phyloP scores from a whole-genome alignment of 352 stramenopile genomes.

The Halophytophthora batemanensis region DNA sequence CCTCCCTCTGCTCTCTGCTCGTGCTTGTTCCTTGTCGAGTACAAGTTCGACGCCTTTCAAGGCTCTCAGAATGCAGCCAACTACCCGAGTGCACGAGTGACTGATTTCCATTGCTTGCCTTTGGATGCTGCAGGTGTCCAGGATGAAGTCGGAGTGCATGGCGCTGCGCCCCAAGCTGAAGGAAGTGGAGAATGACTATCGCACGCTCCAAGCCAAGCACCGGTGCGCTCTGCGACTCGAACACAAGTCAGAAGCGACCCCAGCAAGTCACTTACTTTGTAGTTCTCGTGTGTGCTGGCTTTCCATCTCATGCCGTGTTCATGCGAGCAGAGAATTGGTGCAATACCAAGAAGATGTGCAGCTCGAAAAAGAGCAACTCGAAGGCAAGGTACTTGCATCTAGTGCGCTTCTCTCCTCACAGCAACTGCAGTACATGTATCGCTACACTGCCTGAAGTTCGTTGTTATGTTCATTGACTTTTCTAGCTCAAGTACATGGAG shows the following conservation, averaged over 20 bases:
- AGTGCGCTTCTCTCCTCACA: too few relatives aligned
- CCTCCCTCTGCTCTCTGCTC: neutral
- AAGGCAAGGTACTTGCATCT: slow-evolving; percentile 42
- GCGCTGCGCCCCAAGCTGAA: slow-evolving; percentile 68
- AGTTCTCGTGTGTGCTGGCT: too few relatives aligned
- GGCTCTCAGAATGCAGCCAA: neutral
- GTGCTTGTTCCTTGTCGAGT: neutral
- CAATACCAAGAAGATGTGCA: slow-evolving; percentile 71
- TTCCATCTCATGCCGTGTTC: neutral
- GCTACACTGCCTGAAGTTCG: too few relatives aligned
- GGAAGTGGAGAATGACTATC: slow-evolving; percentile 76
- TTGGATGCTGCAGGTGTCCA: slow-evolving; percentile 31
- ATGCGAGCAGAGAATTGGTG: slow-evolving; percentile 35
- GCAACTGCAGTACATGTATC: too few relatives aligned
- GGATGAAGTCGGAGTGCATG: slow-evolving; percentile 68
- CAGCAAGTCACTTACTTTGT: neutral
- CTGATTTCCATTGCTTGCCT: neutral
- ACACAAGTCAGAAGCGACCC: too few relatives aligned
- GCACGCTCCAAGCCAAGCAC: slow-evolving; percentile 66
- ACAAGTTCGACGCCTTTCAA: neutral
- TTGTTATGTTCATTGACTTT: neutral
- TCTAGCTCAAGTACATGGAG: slow-evolving; percentile 68
- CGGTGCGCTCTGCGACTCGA: slow-evolving; percentile 31
- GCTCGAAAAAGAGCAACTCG: slow-evolving; percentile 61
- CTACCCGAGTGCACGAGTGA: too few relatives aligned